Conservation (phyloP, 176 grass and related monocot species). For the Urochloa ruziziensis region DNA sequence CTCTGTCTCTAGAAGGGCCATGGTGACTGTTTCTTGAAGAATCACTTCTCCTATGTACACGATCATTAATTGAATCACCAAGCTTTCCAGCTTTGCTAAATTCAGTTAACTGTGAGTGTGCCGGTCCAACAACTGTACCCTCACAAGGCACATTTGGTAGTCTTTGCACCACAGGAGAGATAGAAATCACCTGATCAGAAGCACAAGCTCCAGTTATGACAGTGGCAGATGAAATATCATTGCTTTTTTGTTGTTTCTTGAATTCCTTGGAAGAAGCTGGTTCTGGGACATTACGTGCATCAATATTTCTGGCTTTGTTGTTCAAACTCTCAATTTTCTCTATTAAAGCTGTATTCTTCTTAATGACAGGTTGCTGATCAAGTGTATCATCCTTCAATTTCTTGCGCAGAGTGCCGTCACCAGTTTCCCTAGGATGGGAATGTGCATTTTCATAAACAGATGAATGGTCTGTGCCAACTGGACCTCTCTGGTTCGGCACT, state of each 20-base stretch:
- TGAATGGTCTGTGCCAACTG: slow-evolving; percentile 8
- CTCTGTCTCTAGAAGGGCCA: slow-evolving; percentile 35
- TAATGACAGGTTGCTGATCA: slow-evolving; percentile 55
- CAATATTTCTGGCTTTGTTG: slow-evolving; percentile 71
- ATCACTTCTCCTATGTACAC: slow-evolving; percentile 33
- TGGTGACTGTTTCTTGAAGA: slow-evolving; percentile 37
- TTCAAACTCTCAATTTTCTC: slow-evolving; percentile 96
- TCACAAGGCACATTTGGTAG: slow-evolving; percentile 1
- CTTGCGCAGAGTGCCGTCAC: slow-evolving; percentile 44
- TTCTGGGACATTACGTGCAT: slow-evolving; percentile 42
- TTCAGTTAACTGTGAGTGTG: slow-evolving; percentile 42
- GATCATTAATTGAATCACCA: slow-evolving; percentile 35
- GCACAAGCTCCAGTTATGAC: slow-evolving; percentile 4
- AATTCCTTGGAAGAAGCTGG: slow-evolving; percentile 47
- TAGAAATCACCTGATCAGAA: slow-evolving; percentile 10
- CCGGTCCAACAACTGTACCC: slow-evolving; percentile 16
- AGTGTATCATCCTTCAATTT: slow-evolving; percentile 39
- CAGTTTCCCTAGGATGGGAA: slow-evolving; percentile 28
- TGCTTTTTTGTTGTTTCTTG: slow-evolving; percentile 39
- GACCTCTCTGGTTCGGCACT: slow-evolving; percentile 25
- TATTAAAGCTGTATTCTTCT: slow-evolving; percentile 73
- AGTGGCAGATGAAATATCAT: slow-evolving; percentile 20
- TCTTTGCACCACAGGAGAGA: slow-evolving; percentile 27
- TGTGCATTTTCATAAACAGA: slow-evolving; percentile 32
- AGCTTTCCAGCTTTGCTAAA: slow-evolving; percentile 26